phyloP scores from a whole-genome alignment of 495 filamentous ascomycete genomes.

The Aspergillus ostianus region DNA sequence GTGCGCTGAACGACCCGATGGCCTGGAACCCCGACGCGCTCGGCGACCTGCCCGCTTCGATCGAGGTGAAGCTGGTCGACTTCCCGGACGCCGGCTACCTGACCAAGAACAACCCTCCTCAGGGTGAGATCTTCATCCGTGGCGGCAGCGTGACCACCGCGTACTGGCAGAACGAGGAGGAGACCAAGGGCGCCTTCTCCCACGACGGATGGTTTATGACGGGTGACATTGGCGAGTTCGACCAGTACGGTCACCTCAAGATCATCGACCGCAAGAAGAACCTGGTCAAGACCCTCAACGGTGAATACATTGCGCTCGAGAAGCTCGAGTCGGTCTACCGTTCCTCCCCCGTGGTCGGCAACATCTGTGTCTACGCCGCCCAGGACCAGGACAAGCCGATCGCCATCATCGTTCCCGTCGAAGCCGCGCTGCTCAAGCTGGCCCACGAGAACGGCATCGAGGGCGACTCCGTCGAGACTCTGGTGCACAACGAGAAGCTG shows the following conservation, averaged over 20 bases:
- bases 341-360: conserved; percentile 76
- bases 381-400: conserved; percentile 77
- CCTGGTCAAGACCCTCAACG: conserved; percentile 89
- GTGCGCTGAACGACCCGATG: conserved; percentile 81
- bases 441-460: conserved; percentile 69
- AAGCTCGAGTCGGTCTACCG: conserved; percentile 98
- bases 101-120: conserved; percentile 82
- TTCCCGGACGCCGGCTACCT: conserved; percentile 92
- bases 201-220: conserved; percentile 94
- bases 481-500: conserved; percentile 82
- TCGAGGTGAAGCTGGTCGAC: conserved; percentile 95
- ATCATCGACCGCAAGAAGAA: conserved; percentile 99
- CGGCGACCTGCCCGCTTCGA: conserved; percentile 74
- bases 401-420: conserved; percentile 90
- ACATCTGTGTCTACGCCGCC: conserved; percentile 94
- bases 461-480: conserved; percentile 68
- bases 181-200: conserved; percentile 72
- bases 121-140: conserved; percentile 92
- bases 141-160: conserved; percentile 68
- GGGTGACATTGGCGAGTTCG: conserved; percentile 91
- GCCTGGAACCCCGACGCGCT: conserved; percentile 84
- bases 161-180: conserved; percentile 81
- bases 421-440: conserved; percentile 80
- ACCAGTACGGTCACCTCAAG: conserved; percentile 72
- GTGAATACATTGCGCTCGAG: conserved; percentile 98